These are phyloP conservation scores for Colletotrichum neosansevieriae DNA, from an alignment of 2,329 filamentous ascomycete species.

Conservation along the genomic window DNA sequence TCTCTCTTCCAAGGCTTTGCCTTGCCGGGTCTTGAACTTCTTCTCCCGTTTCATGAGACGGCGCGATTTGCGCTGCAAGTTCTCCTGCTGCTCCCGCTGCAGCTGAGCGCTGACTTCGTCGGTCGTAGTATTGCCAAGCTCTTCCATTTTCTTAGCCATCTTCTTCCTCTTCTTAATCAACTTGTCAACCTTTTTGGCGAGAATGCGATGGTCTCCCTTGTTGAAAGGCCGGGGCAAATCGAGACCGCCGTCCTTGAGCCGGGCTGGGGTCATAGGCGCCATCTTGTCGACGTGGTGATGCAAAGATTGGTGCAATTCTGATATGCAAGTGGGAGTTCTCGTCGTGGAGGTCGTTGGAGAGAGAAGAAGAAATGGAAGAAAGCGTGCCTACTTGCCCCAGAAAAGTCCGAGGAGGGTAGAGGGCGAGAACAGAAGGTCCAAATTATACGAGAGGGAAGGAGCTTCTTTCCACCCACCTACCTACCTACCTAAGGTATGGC, in stretches of 20 bases:
- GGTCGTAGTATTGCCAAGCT: background rate
- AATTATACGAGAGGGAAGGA: no score
- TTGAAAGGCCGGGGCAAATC: constrained; percentile 12
- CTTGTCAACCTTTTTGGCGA: background rate
- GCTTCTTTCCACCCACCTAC: no score
- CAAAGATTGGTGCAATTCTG: background rate
- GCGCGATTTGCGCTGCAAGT: background rate
- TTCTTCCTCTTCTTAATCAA: constrained; percentile 12
- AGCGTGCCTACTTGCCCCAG: no score
- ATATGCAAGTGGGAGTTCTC: background rate
- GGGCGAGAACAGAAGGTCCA: background rate
- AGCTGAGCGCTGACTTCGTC: background rate
- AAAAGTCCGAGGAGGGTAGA: background rate
- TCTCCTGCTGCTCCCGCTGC: constrained; percentile 22
- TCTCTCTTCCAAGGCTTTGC: background rate
- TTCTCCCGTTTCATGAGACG: constrained; percentile 9
- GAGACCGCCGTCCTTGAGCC: background rate
- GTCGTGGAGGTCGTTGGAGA: no score
- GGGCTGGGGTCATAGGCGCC: background rate
- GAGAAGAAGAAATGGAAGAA: background rate
- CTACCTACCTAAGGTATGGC: no score
- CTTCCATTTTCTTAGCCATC: background rate
- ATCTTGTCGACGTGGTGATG: background rate
- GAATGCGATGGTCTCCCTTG: background rate
- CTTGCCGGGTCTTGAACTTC: constrained; percentile 25